Evolutionary conservation across 495 filamentous ascomycete species (phyloP).

Genomic region (Cercophora newfieldiana): DNA sequence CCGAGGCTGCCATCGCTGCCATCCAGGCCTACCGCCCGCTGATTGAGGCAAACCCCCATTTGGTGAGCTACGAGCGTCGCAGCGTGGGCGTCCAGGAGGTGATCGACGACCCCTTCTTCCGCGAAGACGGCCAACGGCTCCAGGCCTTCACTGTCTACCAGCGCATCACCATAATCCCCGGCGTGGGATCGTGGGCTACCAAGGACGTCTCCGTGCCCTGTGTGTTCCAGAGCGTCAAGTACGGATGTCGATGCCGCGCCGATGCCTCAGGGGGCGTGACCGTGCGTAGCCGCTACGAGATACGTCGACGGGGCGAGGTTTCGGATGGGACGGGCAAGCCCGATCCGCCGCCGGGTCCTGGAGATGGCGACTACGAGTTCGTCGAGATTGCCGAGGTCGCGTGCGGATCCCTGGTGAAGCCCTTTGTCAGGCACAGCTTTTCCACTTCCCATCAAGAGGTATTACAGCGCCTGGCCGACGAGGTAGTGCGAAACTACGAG

Average conservation of each 20-base stretch:
- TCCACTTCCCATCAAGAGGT: slow-evolving; percentile 29
- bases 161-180: slow-evolving; percentile 41
- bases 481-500: slow-evolving; percentile 11
- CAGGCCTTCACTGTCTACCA: slow-evolving; percentile 37
- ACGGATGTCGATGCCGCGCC: slow-evolving; percentile 36
- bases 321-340: slow-evolving; percentile 6
- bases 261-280: slow-evolving; percentile 33
- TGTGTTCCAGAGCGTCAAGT: slow-evolving; percentile 35
- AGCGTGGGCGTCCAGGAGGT: slow-evolving; percentile 27
- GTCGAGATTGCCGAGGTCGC: slow-evolving; percentile 34
- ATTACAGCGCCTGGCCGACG: slow-evolving; percentile 25
- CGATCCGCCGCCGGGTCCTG: slow-evolving; percentile 6
- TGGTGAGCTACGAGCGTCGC: slow-evolving; percentile 30
- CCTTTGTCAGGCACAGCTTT: slow-evolving; percentile 35
- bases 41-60: slow-evolving; percentile 38
- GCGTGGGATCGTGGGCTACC: slow-evolving; percentile 30
- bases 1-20: slow-evolving; percentile 27
- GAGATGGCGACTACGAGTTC: slow-evolving; percentile 35
- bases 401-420: slow-evolving; percentile 31
- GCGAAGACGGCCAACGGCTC: slow-evolving; percentile 28
- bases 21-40: slow-evolving; percentile 39
- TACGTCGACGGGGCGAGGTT: slow-evolving; percentile 29
- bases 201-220: slow-evolving; percentile 36
- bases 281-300: slow-evolving; percentile 39
- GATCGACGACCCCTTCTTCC: slow-evolving; percentile 40